phyloP scores from a whole-genome alignment of 2,329 filamentous ascomycete genomes.

The Fusarium heterosporum region DNA sequence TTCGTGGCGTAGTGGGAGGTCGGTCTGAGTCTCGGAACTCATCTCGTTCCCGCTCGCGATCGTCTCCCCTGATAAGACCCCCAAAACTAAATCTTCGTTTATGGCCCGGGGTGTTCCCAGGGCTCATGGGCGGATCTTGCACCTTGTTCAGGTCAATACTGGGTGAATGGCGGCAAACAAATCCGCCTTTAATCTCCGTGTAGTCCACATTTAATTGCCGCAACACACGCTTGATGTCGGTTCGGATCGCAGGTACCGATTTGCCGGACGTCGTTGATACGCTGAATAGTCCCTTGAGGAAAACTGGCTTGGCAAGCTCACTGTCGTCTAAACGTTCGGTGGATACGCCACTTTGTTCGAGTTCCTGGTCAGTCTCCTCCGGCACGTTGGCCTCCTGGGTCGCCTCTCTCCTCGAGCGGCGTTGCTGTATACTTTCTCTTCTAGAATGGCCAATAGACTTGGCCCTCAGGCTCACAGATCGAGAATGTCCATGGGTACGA shows the following conservation, averaged over 20 bases:
- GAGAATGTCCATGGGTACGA: conserved; percentile 64
- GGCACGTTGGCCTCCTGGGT: conserved; percentile 81
- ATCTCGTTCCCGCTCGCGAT: conserved; percentile 77
- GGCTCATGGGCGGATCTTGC: conserved; percentile 71
- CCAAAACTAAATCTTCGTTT: conserved; percentile 87
- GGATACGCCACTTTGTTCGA: conserved; percentile 71
- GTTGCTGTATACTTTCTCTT: conserved; percentile 90
- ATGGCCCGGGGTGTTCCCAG: conserved; percentile 68
- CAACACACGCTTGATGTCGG: conserved; percentile 90
- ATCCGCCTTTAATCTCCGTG: conserved; percentile 91
- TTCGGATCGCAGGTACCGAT: conserved; percentile 84
- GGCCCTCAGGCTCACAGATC: conserved; percentile 76
- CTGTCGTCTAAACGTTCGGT: conserved; percentile 73
- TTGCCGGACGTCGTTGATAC: conserved; percentile 97
- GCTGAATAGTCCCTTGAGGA: conserved; percentile 95
- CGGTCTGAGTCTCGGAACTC: conserved; percentile 72
- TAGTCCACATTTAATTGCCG: conserved; percentile 91
- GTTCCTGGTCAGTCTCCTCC: conserved; percentile 89
- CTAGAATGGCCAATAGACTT: conserved; percentile 91
- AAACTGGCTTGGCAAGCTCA: conserved; percentile 92
- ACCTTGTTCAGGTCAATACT: conserved; percentile 88
- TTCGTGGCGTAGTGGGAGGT: conserved; percentile 56
- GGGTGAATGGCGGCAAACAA: conserved; percentile 87
- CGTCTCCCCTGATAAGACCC: conserved; percentile 67
- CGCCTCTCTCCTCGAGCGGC: conserved; percentile 79